phyloP scores from a whole-genome alignment of 2,329 filamentous ascomycete species.

The Bimuria novae-zelandiae region DNA sequence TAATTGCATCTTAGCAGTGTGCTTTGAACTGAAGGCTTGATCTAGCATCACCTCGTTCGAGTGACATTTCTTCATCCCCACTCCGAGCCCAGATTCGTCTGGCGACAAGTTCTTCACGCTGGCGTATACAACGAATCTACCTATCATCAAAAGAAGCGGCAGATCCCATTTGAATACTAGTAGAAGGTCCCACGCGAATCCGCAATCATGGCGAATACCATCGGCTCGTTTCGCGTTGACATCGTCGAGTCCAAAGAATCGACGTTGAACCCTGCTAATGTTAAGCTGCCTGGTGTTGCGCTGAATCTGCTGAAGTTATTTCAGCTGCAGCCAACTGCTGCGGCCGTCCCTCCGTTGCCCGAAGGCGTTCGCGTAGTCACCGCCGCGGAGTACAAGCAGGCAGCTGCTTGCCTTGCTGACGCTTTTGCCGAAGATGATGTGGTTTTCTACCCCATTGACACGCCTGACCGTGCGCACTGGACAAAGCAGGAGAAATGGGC shows the following conservation, averaged over 20 bases:
- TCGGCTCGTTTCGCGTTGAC: constrained; percentile 37
- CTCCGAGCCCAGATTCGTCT: constrained; percentile 27
- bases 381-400: constrained; percentile 71
- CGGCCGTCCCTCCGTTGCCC: constrained; percentile 26
- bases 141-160: constrained; percentile 52
- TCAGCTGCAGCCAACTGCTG: constrained; percentile 29
- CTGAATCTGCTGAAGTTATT: constrained; percentile 33
- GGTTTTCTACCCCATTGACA: constrained; percentile 74
- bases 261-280: constrained; percentile 44
- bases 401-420: constrained; percentile 72
- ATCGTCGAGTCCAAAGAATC: constrained; percentile 41
- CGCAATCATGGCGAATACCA: constrained; percentile 44
- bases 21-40: constrained; percentile 40
- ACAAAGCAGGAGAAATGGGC: constrained; percentile 73
- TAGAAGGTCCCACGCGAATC: constrained; percentile 44
- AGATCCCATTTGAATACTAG: constrained; percentile 54
- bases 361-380: constrained; percentile 66
- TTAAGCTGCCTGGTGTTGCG: constrained; percentile 36
- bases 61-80: constrained; percentile 29
- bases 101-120: constrained; percentile 44
- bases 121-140: constrained; percentile 44
- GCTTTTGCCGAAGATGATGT: constrained; percentile 78
- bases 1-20: constrained; percentile 41
- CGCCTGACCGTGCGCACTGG: constrained; percentile 67
- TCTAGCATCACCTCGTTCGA: constrained; percentile 35